Percentiles rank a stretch among this genome's conserved stretches.
phyloP scores from a whole-genome alignment of 257 asterid species.

The Plantago ovata region DNA sequence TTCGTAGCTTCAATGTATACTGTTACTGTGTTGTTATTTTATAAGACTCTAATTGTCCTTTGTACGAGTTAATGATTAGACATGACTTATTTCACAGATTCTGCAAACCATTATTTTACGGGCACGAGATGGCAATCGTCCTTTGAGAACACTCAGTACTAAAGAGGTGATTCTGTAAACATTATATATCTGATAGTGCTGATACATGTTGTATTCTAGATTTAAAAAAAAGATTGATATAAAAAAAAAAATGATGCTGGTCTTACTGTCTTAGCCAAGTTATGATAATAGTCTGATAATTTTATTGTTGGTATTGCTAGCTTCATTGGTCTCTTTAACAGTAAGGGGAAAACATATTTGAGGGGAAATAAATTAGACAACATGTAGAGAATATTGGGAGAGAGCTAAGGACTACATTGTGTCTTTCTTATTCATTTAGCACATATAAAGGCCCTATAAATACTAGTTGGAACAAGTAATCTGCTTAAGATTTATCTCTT shows the following conservation, averaged over 20 bases:
- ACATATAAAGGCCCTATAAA: too few species aligned
- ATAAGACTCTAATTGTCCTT: constrained; percentile 9
- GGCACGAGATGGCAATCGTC: constrained; percentile 60
- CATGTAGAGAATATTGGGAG: too few species aligned
- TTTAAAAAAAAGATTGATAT: constrained; percentile 13
- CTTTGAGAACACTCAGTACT: constrained; percentile 85
- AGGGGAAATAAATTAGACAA: too few species aligned
- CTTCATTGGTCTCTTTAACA: too few species aligned
- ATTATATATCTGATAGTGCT: constrained; percentile 15
- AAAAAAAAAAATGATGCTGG: constrained; percentile 4
- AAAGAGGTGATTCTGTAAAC: constrained; percentile 58
- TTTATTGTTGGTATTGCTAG: too few species aligned
- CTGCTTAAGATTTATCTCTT: too few species aligned
- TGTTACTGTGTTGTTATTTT: constrained; percentile 6
- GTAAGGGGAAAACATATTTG: too few species aligned
- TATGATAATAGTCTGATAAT: too few species aligned
- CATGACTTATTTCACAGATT: constrained; percentile 53
- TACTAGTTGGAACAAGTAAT: too few species aligned
- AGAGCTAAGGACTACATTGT: too few species aligned
- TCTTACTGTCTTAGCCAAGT: not conserved
- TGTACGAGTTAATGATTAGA: constrained; percentile 16
- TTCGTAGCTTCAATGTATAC: constrained; percentile 2
- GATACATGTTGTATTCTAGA: not conserved
- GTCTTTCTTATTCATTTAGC: too few species aligned
- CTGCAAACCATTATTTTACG: constrained; percentile 69